Evolutionary conservation across 163 green algal genomes (phyloP), one percentile per base, ranked within the genome.

Genomic region (Chloroidium sp.): DNA sequence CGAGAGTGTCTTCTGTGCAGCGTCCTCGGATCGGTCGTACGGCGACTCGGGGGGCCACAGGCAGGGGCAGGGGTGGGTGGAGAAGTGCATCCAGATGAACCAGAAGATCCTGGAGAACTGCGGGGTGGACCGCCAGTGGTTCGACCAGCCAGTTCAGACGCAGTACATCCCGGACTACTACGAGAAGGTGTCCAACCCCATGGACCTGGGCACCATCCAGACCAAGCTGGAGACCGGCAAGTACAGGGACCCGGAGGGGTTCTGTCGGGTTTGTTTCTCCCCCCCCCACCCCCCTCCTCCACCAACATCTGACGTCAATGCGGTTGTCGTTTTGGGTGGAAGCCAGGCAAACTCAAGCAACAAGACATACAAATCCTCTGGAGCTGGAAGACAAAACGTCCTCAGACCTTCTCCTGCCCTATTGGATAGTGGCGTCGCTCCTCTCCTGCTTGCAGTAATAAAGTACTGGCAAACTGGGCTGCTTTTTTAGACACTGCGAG

Each of bases 161-260:
- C 2, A 61, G 2, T 3, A 78, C 14, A 76, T 90, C 59, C 77
- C 77, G 8, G 87, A 92, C 80, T 92, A 92, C 77, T 88, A 90
- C 68, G 59, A 78, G 0, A 79, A 91, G 0, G 80, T 92, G 60
- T 86, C 85, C 60, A 79, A 79, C 60, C 89, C 89, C 0, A 87
- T 92, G 60, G 88, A 87, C 78, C 79, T 92, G 2, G 84, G 85
- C 12, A 86, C 86, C 0, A 88, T 91, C n/a, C 77, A 75, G 2
- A 3, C 75, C 1, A 85, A 81, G 62, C 78, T 92, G 14, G 14
- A 81, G 4, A 77, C 59, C 0, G 72, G 77, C 1, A 1, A 84
- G 4, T 92, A 92, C 79, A 69, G n/a, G 1, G 62, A 57, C 1
- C 84, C 88, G 0, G 67, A 78, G 3, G 82, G 84, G 57, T 88